Conservation (phyloP, 73 alveolate species). For the Loxodes magnus region DNA sequence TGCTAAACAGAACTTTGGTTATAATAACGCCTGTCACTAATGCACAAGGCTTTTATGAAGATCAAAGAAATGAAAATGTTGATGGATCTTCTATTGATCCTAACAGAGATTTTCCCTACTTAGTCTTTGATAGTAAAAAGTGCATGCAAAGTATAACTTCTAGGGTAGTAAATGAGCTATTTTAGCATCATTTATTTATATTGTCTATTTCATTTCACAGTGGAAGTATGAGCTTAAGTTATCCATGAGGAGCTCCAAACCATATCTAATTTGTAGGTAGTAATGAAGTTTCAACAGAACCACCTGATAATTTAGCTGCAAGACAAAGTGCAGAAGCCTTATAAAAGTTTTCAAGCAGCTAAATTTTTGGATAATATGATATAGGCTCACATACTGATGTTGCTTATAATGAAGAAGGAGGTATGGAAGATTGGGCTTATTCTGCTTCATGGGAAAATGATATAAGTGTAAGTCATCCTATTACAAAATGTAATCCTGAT, state of each 20-base stretch:
- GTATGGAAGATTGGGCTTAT: conserved; percentile 97
- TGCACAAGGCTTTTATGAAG: conserved; percentile 77
- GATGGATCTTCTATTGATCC: conserved; percentile 75
- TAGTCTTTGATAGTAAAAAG: conserved; percentile 6
- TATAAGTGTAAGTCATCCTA: conserved; percentile 28
- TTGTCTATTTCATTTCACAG: conserved; percentile 88
- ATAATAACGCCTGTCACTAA: conserved; percentile 90
- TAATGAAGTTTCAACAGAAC: conserved; percentile 52
- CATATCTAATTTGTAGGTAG: too few relatives aligned
- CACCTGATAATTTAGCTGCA: conserved; percentile 82
- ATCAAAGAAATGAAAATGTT: conserved; percentile 68
- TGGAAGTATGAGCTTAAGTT: conserved; percentile 76
- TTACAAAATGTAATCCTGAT: conserved; percentile 57
- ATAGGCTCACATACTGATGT: conserved; percentile 71
- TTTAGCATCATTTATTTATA: conserved; percentile 43
- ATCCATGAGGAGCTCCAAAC: conserved; percentile 92
- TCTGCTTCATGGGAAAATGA: conserved; percentile 89
- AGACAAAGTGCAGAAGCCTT: conserved; percentile 27
- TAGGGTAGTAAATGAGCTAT: conserved; percentile 60
- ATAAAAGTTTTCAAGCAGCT: conserved; percentile 1
- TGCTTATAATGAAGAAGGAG: conserved; percentile 87
- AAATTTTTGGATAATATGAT: conserved; percentile 21
- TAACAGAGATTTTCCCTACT: conserved; percentile 94
- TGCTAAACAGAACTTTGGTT: conserved; percentile 48
- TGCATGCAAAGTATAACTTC: conserved; percentile 80